phyloP scores from a whole-genome alignment of 768 basidiomycete species.

The Punctularia strigosozonata region DNA sequence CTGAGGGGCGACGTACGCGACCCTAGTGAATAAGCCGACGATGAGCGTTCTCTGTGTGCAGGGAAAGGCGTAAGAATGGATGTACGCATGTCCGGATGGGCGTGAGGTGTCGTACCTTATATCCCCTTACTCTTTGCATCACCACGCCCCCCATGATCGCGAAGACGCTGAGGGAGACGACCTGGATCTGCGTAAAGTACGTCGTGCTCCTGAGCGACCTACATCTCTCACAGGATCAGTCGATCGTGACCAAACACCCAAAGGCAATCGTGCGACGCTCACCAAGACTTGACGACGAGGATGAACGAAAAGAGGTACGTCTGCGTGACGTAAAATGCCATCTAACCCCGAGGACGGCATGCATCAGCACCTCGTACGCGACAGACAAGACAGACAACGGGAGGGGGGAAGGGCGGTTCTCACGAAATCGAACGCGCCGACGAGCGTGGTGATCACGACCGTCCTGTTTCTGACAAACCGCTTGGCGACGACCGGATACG shows the following conservation, averaged over 20 bases:
- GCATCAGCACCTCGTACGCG: slow-evolving; percentile 3
- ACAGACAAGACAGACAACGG: not conserved
- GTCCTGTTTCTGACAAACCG: slow-evolving; percentile 48
- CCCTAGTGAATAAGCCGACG: no score
- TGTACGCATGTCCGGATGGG: not conserved
- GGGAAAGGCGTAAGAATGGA: no score
- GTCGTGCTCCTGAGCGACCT: slow-evolving; percentile 46
- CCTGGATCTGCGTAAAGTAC: slow-evolving; percentile 55
- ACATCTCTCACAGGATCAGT: slow-evolving; percentile 11
- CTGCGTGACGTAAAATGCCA: slow-evolving; percentile 57
- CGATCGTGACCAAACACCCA: not conserved
- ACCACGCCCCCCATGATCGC: slow-evolving; percentile 46
- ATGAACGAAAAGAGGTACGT: slow-evolving; percentile 69
- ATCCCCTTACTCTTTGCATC: slow-evolving; percentile 41
- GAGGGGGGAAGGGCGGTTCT: slow-evolving; percentile 7
- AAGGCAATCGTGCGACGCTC: not conserved
- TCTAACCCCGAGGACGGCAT: slow-evolving; percentile 17
- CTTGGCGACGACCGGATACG: slow-evolving; percentile 46
- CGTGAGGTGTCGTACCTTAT: slow-evolving; percentile 33
- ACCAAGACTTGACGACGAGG: slow-evolving; percentile 39
- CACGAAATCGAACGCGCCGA: slow-evolving; percentile 58
- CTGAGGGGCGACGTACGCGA: no score
- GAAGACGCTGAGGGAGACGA: slow-evolving; percentile 48
- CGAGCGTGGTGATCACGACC: slow-evolving; percentile 43
- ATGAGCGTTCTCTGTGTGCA: no score